Evolutionary conservation across 108 stramenopile genomes (phyloP).

Genomic region (Nitzschia putrida): DNA sequence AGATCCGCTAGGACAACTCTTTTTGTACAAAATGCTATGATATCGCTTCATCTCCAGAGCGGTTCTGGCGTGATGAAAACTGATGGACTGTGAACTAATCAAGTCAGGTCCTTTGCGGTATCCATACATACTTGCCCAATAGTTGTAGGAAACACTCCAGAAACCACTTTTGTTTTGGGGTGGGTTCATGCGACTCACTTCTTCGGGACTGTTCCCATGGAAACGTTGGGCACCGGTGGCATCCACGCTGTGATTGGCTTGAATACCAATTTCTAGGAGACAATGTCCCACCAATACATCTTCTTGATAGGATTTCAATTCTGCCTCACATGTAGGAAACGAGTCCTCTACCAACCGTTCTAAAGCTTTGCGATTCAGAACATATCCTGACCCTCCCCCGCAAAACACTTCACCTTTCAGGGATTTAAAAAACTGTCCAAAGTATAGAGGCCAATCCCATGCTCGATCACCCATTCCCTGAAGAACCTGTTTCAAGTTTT

Average conservation of each 20-base stretch:
- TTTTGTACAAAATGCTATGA: slow-evolving; percentile 34
- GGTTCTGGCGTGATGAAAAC: slow-evolving; percentile 15
- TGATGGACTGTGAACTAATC: slow-evolving; percentile 5
- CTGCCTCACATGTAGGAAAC: slow-evolving; percentile 13
- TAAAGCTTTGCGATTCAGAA: slow-evolving; percentile 47
- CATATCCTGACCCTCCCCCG: slow-evolving; percentile 66
- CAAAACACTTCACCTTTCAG: slow-evolving; percentile 28
- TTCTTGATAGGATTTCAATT: slow-evolving; percentile 15
- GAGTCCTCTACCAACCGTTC: slow-evolving; percentile 42
- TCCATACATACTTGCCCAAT: slow-evolving; percentile 8
- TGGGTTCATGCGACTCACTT: slow-evolving; percentile 5
- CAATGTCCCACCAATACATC: slow-evolving; percentile 30
- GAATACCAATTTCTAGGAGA: slow-evolving; percentile 19
- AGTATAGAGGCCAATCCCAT: too few species aligned
- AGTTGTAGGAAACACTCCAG: not conserved
- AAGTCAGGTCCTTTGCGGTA: slow-evolving; percentile 9
- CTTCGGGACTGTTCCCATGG: slow-evolving; percentile 25
- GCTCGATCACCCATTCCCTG: too few species aligned
- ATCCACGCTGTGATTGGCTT: slow-evolving; percentile 24
- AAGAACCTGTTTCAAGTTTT: not conserved
- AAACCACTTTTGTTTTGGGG: slow-evolving; percentile 7
- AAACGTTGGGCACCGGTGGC: slow-evolving; percentile 29
- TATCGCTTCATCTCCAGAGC: slow-evolving; percentile 23
- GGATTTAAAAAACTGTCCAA: too few species aligned
- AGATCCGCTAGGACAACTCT: slow-evolving; percentile 22